Conservation (phyloP, 2,329 filamentous ascomycete species). For the Exophiala phaeomuriformis region DNA sequence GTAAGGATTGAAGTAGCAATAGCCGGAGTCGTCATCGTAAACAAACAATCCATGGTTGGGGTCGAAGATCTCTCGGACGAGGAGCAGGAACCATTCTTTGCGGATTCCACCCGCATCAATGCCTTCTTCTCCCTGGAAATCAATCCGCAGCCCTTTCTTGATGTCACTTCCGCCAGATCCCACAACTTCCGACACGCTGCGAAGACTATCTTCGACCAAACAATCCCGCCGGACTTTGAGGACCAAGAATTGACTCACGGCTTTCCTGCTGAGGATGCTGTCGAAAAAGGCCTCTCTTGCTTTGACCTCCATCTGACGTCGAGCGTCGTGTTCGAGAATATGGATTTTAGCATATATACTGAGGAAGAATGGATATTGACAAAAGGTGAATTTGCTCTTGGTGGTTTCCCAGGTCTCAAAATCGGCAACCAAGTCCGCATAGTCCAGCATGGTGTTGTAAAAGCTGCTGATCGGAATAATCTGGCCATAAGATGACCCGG, state of each 20-base stretch:
- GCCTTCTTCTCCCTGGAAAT: slow-evolving; percentile 82
- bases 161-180: slow-evolving; percentile 74
- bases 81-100: slow-evolving; percentile 89
- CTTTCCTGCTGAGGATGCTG: slow-evolving; percentile 69
- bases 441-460: slow-evolving; percentile 80
- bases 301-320: slow-evolving; percentile 80
- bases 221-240: slow-evolving; percentile 76
- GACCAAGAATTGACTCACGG: slow-evolving; percentile 68
- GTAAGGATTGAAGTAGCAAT: slow-evolving; percentile 88
- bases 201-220: slow-evolving; percentile 52
- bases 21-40: slow-evolving; percentile 83
- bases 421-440: slow-evolving; percentile 74
- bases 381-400: slow-evolving; percentile 71
- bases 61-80: slow-evolving; percentile 84
- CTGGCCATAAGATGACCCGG: slow-evolving; percentile 51
- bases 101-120: slow-evolving; percentile 82
- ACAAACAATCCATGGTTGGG: slow-evolving; percentile 86
- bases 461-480: slow-evolving; percentile 75
- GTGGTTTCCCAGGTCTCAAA: slow-evolving; percentile 82
- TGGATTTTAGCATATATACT: slow-evolving; percentile 90
- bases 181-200: slow-evolving; percentile 75
- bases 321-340: slow-evolving; percentile 80
- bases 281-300: slow-evolving; percentile 86
- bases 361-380: slow-evolving; percentile 84
- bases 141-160: slow-evolving; percentile 81